These are phyloP conservation scores for Arabis hirsuta DNA, from an alignment of 345 rosid species.

Conservation along the genomic window DNA sequence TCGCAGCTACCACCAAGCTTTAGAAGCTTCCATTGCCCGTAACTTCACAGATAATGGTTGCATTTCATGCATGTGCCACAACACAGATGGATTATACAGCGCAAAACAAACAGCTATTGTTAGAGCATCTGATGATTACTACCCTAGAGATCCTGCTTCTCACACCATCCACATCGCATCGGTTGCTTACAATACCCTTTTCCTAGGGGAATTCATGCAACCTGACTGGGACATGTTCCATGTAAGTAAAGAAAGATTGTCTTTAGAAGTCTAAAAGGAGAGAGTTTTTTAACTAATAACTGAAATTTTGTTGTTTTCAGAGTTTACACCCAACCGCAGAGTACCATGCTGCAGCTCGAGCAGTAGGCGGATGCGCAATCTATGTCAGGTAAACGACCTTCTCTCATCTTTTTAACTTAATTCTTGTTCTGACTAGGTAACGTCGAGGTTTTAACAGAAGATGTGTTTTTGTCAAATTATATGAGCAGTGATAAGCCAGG, in stretches of 20 bases:
- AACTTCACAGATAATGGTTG: conserved; percentile 93
- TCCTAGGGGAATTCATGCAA: conserved; percentile 98
- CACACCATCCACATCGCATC: conserved; percentile 95
- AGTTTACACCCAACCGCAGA: conserved; percentile 96
- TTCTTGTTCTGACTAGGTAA: conserved; percentile 2
- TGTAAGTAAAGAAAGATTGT: conserved; percentile 53
- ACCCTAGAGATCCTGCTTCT: conserved; percentile 93
- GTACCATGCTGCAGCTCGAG: conserved; percentile 95
- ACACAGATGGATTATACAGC: conserved; percentile 92
- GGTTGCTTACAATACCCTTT: conserved; percentile 85
- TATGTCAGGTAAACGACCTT: conserved; percentile 75
- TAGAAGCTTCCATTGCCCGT: conserved; percentile 83
- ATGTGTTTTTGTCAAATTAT: conserved; percentile 7
- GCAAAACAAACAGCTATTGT: conserved; percentile 90
- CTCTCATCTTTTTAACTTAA: not conserved
- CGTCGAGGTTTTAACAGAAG: conserved; percentile 19
- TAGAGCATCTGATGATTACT: conserved; percentile 97
- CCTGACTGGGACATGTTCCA: conserved; percentile 99
- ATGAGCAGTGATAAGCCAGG: conserved; percentile 89
- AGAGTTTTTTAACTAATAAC: not conserved
- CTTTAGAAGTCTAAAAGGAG: not conserved
- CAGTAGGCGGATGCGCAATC: conserved; percentile 94
- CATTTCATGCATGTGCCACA: conserved; percentile 97
- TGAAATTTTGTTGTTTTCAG: conserved; percentile 52
- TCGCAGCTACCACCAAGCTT: conserved; percentile 80